These are phyloP conservation scores for Russula emetica DNA, from an alignment of 768 basidiomycete genomes.

Conservation along the genomic window DNA sequence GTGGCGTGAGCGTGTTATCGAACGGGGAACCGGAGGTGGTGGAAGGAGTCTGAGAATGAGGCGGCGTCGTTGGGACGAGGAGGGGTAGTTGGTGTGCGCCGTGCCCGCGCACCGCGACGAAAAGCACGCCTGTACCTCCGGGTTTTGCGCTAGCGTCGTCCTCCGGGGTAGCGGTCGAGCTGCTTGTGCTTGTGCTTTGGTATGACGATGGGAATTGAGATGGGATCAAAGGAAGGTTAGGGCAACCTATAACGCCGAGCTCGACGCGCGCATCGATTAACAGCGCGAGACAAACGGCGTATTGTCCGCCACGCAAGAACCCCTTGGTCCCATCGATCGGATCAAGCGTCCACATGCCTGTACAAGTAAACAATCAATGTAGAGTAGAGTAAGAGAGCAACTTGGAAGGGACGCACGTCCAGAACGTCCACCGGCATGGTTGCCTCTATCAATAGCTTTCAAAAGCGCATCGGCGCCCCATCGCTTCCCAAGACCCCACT, in stretches of 20 bases:
- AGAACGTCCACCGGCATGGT: constrained; percentile 58
- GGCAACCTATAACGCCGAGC: constrained; percentile 68
- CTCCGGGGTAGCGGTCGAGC: neutral
- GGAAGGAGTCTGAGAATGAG: constrained; percentile 36
- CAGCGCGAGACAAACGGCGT: constrained; percentile 57
- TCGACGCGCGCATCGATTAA: constrained; percentile 48
- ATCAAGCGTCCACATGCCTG: constrained; percentile 44
- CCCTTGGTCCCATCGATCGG: constrained; percentile 60
- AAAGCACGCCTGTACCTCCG: constrained; percentile 63
- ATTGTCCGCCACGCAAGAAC: constrained; percentile 58
- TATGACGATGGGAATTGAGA: constrained; percentile 38
- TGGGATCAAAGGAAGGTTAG: constrained; percentile 60
- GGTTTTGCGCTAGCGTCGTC: neutral
- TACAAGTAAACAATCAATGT: too few species aligned
- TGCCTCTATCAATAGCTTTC: constrained; percentile 83
- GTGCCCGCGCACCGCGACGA: constrained; percentile 81
- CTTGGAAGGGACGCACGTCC: constrained; percentile 74
- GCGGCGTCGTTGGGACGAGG: constrained; percentile 36
- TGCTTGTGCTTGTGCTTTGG: constrained; percentile 38
- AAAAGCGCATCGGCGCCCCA: constrained; percentile 59
- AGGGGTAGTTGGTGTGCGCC: constrained; percentile 74
- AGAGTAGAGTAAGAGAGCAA: too few species aligned
- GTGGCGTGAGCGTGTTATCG: neutral
- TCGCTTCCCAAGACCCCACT: constrained; percentile 71
- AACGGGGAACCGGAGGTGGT: constrained; percentile 34